Evolutionary conservation across 805 yeast genomes (phyloP).

Genomic region (Torulaspora delbrueckii): DNA sequence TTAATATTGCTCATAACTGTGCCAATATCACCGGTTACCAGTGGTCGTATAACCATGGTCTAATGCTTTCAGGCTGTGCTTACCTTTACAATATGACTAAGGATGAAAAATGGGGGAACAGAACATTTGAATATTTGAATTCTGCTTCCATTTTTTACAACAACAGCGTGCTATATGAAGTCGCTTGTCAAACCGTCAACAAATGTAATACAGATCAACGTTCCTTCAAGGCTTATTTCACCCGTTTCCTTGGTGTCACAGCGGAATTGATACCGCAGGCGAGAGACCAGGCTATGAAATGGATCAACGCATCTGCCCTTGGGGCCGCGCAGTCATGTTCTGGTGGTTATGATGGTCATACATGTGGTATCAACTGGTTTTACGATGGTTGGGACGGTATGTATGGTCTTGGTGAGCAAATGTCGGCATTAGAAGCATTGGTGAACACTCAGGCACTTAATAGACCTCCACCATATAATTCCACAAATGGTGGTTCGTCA

Average conservation of each 20-base stretch:
- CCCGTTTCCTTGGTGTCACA: conserved; percentile 70
- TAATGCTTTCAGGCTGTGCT: conserved; percentile 75
- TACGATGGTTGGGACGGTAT: conserved; percentile 60
- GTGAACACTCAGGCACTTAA: conserved; percentile 38
- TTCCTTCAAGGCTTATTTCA: conserved; percentile 81
- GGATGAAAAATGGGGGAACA: conserved; percentile 58
- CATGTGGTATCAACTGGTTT: conserved; percentile 85
- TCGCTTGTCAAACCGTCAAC: conserved; percentile 65
- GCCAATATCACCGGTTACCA: conserved; percentile 50
- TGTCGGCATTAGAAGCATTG: conserved; percentile 69
- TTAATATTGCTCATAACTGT: conserved; percentile 57
- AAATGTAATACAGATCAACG: conserved; percentile 84
- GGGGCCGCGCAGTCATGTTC: conserved; percentile 81
- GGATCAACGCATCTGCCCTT: conserved; percentile 46
- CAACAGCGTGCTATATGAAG: conserved; percentile 63
- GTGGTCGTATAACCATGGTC: conserved; percentile 88
- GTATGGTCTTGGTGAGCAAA: conserved; percentile 89
- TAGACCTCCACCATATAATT: conserved; percentile 57
- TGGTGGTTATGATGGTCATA: conserved; percentile 83
- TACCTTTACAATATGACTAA: conserved; percentile 70
- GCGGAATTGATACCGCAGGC: conserved; percentile 62
- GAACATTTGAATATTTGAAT: conserved; percentile 51
- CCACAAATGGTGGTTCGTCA: conserved; percentile 64
- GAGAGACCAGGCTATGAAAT: conserved; percentile 30
- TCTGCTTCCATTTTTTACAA: conserved; percentile 57